Percentiles rank a stretch among this genome's conserved stretches.
phyloP scores from a whole-genome alignment of 176 grass and related monocot species.

The Triticum aestivum region DNA sequence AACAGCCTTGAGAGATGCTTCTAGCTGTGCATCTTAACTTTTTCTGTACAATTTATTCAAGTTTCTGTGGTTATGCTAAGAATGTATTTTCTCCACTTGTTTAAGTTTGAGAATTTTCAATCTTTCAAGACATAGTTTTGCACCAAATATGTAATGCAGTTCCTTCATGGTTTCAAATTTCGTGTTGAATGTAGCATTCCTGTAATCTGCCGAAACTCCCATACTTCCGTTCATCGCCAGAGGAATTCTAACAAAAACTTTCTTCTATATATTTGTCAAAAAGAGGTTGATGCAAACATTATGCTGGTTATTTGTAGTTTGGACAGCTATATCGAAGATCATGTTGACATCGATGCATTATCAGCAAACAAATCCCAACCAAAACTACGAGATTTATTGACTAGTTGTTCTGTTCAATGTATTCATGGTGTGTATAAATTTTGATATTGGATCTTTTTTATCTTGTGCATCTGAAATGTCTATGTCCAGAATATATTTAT shows the following conservation, averaged over 20 bases:
- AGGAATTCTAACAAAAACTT: not conserved
- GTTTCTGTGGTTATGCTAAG: not conserved
- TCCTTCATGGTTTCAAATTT: not conserved
- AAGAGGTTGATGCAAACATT: not conserved
- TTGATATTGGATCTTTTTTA: not conserved
- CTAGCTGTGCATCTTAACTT: not conserved
- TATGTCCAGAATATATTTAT: not conserved
- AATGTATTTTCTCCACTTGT: not conserved
- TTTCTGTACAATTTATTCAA: not conserved
- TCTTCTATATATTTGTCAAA: not conserved
- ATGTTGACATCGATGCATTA: not conserved
- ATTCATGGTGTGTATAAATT: not conserved
- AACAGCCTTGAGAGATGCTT: slow-evolving; percentile 14
- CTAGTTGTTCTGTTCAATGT: too few species aligned
- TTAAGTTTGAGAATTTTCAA: not conserved
- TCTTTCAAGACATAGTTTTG: not conserved
- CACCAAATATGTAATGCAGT: not conserved
- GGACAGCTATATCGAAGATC: not conserved
- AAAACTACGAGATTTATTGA: not conserved
- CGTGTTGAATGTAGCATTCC: not conserved
- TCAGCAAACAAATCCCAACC: not conserved
- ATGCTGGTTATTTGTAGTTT: not conserved
- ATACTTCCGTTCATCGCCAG: not conserved
- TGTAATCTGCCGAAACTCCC: not conserved
- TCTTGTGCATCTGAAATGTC: not conserved